Percentiles rank a stretch among this genome's conserved stretches.
These are phyloP conservation scores for Lotmaria passim DNA, from an alignment of 208 protist species.

Conservation along the genomic window DNA sequence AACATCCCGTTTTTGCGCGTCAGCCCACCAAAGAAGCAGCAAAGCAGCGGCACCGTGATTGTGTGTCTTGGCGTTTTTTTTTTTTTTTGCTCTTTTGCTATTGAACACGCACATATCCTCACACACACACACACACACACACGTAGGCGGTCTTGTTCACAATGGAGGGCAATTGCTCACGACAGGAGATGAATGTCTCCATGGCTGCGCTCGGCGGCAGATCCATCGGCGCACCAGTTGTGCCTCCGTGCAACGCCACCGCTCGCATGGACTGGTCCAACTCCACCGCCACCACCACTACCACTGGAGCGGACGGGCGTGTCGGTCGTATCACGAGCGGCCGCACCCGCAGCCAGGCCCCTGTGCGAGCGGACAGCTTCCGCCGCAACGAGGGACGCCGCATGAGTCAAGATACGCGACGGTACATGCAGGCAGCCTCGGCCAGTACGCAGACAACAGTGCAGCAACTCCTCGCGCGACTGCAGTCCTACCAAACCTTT, in stretches of 20 bases:
- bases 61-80: too few species aligned
- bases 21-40: not conserved
- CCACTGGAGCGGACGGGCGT: constrained; percentile 12
- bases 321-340: not conserved
- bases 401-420: constrained; percentile 37
- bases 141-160: not conserved
- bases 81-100: not conserved
- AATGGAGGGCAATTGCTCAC: not conserved
- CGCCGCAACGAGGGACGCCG: constrained; percentile 30
- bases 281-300: not conserved
- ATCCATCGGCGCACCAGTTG: not conserved
- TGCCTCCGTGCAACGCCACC: not conserved
- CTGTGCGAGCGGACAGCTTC: constrained; percentile 26
- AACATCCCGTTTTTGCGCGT: too few species aligned
- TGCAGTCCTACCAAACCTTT: constrained; percentile 75
- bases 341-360: constrained; percentile 13
- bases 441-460: constrained; percentile 39
- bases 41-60: too few species aligned
- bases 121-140: constrained; percentile 10
- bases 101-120: not conserved
- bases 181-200: constrained; percentile 19
- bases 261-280: constrained; percentile 14
- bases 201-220: constrained; percentile 7
- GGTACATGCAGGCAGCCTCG: constrained; percentile 41
- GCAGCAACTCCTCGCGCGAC: constrained; percentile 49